Evolutionary conservation across 2,329 filamentous ascomycete species (phyloP).

Genomic region (Pseudopithomyces chartarum): DNA sequence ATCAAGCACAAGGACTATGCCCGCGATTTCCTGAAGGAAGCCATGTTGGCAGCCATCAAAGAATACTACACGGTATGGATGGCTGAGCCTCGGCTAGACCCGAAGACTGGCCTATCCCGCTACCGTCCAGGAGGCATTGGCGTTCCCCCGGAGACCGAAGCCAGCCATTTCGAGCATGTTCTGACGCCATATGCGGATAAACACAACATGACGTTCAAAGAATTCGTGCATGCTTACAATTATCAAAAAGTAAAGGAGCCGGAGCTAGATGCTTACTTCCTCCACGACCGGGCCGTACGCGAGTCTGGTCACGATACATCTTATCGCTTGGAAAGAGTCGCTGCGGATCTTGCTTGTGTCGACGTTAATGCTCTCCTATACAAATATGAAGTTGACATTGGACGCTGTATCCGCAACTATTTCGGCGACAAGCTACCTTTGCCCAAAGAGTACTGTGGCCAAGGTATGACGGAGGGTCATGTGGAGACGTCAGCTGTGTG

Average conservation of each 20-base stretch:
- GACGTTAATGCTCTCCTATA: constrained; percentile 94
- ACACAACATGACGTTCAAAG: constrained; percentile 76
- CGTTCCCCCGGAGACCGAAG: constrained; percentile 90
- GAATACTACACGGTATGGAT: constrained; percentile 94
- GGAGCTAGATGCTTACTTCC: constrained; percentile 91
- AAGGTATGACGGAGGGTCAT: constrained; percentile 66
- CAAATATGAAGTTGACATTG: constrained; percentile 96
- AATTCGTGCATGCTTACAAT: constrained; percentile 92
- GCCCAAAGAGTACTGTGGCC: constrained; percentile 78
- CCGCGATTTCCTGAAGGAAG: constrained; percentile 76
- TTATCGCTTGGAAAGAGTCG: constrained; percentile 84
- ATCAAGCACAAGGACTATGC: constrained; percentile 86
- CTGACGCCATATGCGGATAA: constrained; percentile 83
- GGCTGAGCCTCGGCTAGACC: constrained; percentile 72
- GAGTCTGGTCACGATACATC: constrained; percentile 97
- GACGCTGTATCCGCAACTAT: constrained; percentile 78
- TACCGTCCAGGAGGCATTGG: constrained; percentile 84
- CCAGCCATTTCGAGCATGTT: constrained; percentile 82
- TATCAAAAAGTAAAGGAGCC: constrained; percentile 75
- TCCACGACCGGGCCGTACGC: constrained; percentile 92
- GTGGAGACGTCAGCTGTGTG: constrained; percentile 83
- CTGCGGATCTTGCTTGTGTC: constrained; percentile 85
- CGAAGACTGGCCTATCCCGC: constrained; percentile 76
- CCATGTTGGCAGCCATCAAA: constrained; percentile 92
- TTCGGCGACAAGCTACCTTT: constrained; percentile 85